A percentile compares a stretch with the other conserved stretches of the same genome.
Conservation (phyloP, 169 alveolate species). For the Plasmodium ovale region DNA sequence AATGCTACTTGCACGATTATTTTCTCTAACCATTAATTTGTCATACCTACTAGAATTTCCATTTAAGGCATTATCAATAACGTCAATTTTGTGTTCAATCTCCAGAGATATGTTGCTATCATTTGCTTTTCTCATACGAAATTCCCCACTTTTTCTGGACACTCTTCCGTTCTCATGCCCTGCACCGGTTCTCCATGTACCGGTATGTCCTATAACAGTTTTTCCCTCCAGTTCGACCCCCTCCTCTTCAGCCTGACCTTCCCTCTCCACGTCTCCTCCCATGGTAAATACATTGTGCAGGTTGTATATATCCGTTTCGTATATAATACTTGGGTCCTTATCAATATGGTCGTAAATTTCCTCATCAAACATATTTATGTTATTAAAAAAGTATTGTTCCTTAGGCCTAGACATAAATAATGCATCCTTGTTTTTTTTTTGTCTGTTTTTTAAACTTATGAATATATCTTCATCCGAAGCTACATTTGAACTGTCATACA, state of each 20-base stretch:
- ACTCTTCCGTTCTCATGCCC: background rate
- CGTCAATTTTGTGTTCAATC: background rate
- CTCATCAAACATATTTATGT: constrained; percentile 59
- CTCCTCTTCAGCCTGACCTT: background rate
- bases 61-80: background rate
- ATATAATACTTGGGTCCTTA: constrained; percentile 36
- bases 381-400: constrained; percentile 74
- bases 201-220: background rate
- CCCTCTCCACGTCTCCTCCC: background rate
- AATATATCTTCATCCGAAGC: constrained; percentile 69
- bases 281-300: constrained; percentile 50
- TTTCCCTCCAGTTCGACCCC: background rate
- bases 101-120: background rate
- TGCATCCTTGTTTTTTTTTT: constrained; percentile 29
- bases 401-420: constrained; percentile 23
- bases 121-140: background rate
- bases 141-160: too few species aligned
- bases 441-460: constrained; percentile 39
- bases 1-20: constrained; percentile 1
- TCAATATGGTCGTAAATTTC: constrained; percentile 31
- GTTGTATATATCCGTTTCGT: constrained; percentile 71
- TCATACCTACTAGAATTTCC: background rate
- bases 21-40: constrained; percentile 1
- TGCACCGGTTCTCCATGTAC: background rate
- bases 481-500: background rate